Percentiles rank a stretch among this genome's conserved stretches.
Conservation (phyloP, 2,329 filamentous ascomycete genomes). For the Hypomyces rosellus region DNA sequence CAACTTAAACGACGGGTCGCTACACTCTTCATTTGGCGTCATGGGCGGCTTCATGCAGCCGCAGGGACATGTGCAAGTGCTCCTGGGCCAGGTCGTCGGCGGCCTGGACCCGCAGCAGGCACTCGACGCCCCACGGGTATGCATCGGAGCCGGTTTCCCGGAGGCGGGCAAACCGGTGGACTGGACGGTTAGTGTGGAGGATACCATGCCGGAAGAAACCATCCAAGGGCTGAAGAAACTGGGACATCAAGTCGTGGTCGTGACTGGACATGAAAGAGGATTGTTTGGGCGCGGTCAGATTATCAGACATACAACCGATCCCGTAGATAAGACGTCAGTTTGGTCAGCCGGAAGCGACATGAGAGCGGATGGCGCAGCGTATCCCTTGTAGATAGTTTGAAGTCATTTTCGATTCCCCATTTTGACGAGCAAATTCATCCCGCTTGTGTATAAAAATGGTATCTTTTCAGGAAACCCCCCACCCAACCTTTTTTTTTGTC, state of each 20-base stretch:
- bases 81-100: conserved; percentile 83
- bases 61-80: conserved; percentile 88
- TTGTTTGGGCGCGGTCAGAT: conserved; percentile 85
- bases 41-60: conserved; percentile 99
- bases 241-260: conserved; percentile 67
- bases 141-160: conserved; percentile 70
- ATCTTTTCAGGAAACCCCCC: not conserved
- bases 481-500: not conserved
- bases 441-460: not conserved
- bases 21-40: conserved; percentile 87
- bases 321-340: conserved; percentile 59
- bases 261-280: conserved; percentile 57
- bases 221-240: conserved; percentile 59
- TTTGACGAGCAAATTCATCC: not conserved
- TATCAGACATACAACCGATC: conserved; percentile 69
- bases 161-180: conserved; percentile 52
- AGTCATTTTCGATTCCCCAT: not conserved
- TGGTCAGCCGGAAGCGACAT: conserved; percentile 88
- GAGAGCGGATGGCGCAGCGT: conserved; percentile 72
- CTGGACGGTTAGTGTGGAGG: conserved; percentile 69
- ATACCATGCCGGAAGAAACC: conserved; percentile 66
- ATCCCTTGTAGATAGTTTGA: conserved; percentile 34
- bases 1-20: conserved; percentile 61
- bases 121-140: conserved; percentile 85
- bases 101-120: conserved; percentile 78